Evolutionary conservation across 495 filamentous ascomycete genomes (phyloP), one percentile per base, ranked within the genome.

Genomic region (Penicillium goetzii): DNA sequence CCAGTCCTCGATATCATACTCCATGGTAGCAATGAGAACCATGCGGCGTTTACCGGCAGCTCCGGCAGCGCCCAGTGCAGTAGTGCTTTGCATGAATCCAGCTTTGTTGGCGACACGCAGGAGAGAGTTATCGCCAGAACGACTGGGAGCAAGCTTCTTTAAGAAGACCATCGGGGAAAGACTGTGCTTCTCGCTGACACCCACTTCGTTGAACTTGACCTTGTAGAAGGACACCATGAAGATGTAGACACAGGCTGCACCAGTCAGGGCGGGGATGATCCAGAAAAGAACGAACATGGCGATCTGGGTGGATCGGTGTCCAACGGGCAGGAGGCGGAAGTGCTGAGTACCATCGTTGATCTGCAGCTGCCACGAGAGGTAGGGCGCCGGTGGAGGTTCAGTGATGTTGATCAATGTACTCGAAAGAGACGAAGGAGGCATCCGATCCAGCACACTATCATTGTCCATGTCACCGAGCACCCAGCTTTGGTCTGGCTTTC

Each of bases 1-100:
- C 82, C 88, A 90, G 64, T 90, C 88, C 58, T 89, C 86, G 62
- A 90, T 90, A 60, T 89, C 85, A 68, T 90, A 90, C 70, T 90
- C 88, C 84, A 91, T 88, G 47, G 87, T 90, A 10, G 87, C 87
- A 50, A 90, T 89, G 15, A 90, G 76, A 4, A 89, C 84, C 57
- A 82, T 86, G 12, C 84, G 78, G 19, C 84, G 67, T 58, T 72
- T 78, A 9, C 71, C 76, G 2, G 76, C 68, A 11, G 70, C 64
- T 14, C 60, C 55, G 12, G 32, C 75, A 61, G 76, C 74, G 28
- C 76, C 83, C 30, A 81, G 73, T 4, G 74, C 76, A 28, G 78
- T 72, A 6, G 75, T 79, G 58, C 75, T 76, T 57, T 81, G 77
- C 55, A 82, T 71, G 60, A 81, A 80, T 2, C 75, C 77, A 6